These are phyloP conservation scores for Trichoderma gamsii DNA, from an alignment of 495 filamentous ascomycete species.

Conservation along the genomic window DNA sequence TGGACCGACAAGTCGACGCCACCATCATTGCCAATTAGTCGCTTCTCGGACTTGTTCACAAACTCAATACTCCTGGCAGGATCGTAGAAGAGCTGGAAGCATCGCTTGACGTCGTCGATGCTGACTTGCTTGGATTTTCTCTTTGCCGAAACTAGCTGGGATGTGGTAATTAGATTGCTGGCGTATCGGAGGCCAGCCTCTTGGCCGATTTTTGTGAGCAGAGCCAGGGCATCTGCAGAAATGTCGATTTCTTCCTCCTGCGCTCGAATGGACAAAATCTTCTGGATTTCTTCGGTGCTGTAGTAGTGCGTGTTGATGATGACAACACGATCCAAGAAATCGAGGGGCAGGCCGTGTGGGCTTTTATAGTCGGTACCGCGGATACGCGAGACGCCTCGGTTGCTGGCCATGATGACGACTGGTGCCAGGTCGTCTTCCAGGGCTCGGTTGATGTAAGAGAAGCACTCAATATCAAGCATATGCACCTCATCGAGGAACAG, in stretches of 20 bases:
- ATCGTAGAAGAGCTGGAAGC: conserved; percentile 91
- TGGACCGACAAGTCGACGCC: conserved; percentile 60
- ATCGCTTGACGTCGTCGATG: conserved; percentile 83
- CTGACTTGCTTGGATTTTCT: conserved; percentile 70
- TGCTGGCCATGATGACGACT: conserved; percentile 99
- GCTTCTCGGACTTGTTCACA: conserved; percentile 81
- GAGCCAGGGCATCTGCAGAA: conserved; percentile 77
- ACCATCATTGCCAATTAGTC: conserved; percentile 84
- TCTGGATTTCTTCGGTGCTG: conserved; percentile 72
- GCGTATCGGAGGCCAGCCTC: conserved; percentile 90
- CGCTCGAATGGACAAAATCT: conserved; percentile 85
- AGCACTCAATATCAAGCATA: conserved; percentile 99
- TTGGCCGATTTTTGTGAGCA: conserved; percentile 90
- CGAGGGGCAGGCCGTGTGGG: conserved; percentile 88
- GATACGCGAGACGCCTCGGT: conserved; percentile 86
- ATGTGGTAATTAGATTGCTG: conserved; percentile 92
- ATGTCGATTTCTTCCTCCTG: conserved; percentile 95
- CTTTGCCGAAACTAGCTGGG: conserved; percentile 72
- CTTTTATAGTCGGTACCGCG: conserved; percentile 86
- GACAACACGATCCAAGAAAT: conserved; percentile 92
- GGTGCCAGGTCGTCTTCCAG: conserved; percentile 89
- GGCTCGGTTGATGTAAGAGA: conserved; percentile 95
- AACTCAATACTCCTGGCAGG: conserved; percentile 82
- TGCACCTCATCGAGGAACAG: conserved; percentile 99
- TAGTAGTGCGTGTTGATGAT: conserved; percentile 97